Conservation (phyloP, 2,329 filamentous ascomycete genomes). For the Lithohypha guttulata region DNA sequence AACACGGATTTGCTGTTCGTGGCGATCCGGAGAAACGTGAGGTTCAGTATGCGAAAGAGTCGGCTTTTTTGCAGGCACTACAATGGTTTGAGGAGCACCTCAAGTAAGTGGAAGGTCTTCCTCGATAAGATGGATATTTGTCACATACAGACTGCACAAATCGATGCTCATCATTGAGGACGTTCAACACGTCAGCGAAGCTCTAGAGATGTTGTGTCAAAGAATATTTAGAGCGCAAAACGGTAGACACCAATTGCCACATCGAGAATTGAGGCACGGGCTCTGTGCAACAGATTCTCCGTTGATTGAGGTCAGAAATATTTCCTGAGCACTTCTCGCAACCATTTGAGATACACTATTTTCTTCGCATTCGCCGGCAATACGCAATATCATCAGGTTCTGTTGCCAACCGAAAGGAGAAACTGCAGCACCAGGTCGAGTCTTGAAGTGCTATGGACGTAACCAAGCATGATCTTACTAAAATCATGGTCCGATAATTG, state of each 20-base stretch:
- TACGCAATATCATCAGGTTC: too few species aligned
- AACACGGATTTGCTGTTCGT: conserved; percentile 66
- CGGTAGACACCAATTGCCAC: neutral
- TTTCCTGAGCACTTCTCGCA: too few species aligned
- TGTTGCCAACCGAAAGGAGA: too few species aligned
- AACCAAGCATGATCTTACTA: too few species aligned
- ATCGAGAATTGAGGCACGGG: neutral
- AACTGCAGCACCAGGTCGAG: too few species aligned
- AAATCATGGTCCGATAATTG: too few species aligned
- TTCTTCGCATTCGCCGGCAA: too few species aligned
- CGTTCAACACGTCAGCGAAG: neutral
- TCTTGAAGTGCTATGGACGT: too few species aligned
- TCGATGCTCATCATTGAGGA: neutral
- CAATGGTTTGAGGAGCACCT: conserved; percentile 60
- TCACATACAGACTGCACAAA: neutral
- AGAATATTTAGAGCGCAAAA: too few species aligned
- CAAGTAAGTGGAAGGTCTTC: too few species aligned
- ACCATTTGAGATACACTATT: neutral
- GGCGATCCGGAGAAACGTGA: conserved; percentile 48
- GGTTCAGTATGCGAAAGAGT: conserved; percentile 63
- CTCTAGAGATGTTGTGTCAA: neutral
- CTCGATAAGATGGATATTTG: too few species aligned
- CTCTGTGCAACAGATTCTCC: neutral
- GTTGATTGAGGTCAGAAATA: neutral
- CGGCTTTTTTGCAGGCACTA: conserved; percentile 68